Evolutionary conservation across 306 rosid genomes (phyloP).

Genomic region (Acacia acuminata): DNA sequence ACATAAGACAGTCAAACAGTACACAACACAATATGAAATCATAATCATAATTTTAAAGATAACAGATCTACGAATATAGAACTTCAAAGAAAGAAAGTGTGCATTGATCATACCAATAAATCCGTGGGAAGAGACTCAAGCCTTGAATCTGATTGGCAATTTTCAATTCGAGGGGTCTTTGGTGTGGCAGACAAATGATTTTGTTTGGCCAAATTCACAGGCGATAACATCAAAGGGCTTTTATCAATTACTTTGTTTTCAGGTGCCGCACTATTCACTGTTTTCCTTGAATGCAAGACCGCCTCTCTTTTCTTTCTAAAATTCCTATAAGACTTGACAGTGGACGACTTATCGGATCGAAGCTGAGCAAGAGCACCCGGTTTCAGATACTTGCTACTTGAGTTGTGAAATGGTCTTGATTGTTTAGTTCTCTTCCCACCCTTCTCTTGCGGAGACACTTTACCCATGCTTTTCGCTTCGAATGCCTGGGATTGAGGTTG

Average conservation of each 20-base stretch:
- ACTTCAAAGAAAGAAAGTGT: neutral
- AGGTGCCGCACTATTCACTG: slow-evolving; percentile 19
- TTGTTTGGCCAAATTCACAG: slow-evolving; percentile 63
- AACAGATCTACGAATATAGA: neutral
- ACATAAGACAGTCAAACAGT: neutral
- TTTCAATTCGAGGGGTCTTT: slow-evolving; percentile 63
- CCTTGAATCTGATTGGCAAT: slow-evolving; percentile 59
- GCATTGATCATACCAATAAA: slow-evolving; percentile 58
- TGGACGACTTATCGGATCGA: slow-evolving; percentile 53
- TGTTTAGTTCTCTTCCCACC: slow-evolving; percentile 48
- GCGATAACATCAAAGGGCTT: slow-evolving; percentile 76
- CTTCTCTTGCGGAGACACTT: slow-evolving; percentile 58
- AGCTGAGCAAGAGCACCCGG: slow-evolving; percentile 92
- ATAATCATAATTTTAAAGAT: neutral
- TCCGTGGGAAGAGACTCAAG: slow-evolving; percentile 89
- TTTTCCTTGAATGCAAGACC: slow-evolving; percentile 43
- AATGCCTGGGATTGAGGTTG: neutral
- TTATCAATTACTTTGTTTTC: slow-evolving; percentile 50
- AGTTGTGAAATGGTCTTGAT: slow-evolving; percentile 46
- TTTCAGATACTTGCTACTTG: slow-evolving; percentile 65
- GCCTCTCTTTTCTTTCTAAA: slow-evolving; percentile 70
- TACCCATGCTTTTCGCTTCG: slow-evolving; percentile 55
- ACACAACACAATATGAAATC: neutral
- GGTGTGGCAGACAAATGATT: slow-evolving; percentile 59
- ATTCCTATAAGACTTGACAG: slow-evolving; percentile 57